Evolutionary conservation across 345 rosid genomes (phyloP), one percentile per base, ranked within the genome.

Genomic region (Draba incana): DNA sequence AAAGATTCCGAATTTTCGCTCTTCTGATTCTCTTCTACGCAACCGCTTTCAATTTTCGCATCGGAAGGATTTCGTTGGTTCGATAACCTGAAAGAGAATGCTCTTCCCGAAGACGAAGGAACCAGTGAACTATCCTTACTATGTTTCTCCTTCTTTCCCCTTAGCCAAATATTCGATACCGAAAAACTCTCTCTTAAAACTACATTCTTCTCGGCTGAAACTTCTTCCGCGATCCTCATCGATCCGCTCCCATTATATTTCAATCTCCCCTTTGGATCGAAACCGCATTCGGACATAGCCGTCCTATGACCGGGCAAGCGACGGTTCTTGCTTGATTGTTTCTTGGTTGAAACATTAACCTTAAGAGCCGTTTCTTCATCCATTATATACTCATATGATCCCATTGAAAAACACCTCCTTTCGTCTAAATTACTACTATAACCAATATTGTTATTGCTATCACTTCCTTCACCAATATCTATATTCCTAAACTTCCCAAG

Each of bases 351-450:
- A 43, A 95, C 83, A 15, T 97, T 89, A 35, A 95, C 99, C 75
- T 83, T 84, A 84, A 95, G 79, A 41, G 74, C 64, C 12, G 92
- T 79, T 52, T 81, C 81, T 67, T 88, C 93, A 52, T 92, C 96
- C 96, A 92, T 82, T 23, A 92, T 88, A 62, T 95, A 95, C 87
- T 89, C 96, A 69, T 85, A 92, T n/a, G 97, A 89, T 15, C 96
- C 99, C 99, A 94, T 92, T 9, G 99, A 94, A 46, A 83, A 87
- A 68, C 99, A 94, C 64, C 98, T 89, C 68, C 99, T 82, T 9
- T 80, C 80, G 57, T 82, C 96, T 38, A 82, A 9, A 37, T 15
- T 76, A 64, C 70, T 86, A 16, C 68, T 77, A 41, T 54, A 75
- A 67, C 84, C 78, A 59, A 79, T 70, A 55, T 57, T 43, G 5